Conservation (phyloP, 2,329 filamentous ascomycete genomes). For the Beauveria sp. region DNA sequence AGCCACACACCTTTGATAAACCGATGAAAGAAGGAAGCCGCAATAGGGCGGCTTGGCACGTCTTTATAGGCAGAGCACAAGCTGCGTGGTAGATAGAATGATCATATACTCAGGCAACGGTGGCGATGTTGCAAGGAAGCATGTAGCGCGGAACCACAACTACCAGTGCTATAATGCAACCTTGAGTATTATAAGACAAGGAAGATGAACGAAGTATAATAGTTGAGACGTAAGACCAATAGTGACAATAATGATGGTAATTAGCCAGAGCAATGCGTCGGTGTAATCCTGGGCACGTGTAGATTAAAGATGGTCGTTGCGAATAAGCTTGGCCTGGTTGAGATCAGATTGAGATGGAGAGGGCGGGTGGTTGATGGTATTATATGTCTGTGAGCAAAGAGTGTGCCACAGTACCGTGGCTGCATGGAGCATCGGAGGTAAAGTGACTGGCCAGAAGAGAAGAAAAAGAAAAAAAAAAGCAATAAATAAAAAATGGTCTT, state of each 20-base stretch:
- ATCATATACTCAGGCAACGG: neutral
- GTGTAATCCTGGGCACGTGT: neutral
- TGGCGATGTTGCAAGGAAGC: neutral
- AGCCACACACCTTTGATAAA: neutral
- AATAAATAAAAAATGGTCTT: neutral
- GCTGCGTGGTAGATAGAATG: neutral
- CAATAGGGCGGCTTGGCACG: neutral
- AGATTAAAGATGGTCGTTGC: neutral
- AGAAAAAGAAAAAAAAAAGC: neutral
- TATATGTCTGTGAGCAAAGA: constrained; percentile 8
- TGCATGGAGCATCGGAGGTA: neutral
- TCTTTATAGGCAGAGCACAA: neutral
- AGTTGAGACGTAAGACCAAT: neutral
- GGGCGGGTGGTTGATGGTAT: constrained; percentile 7
- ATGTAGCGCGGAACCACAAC: neutral
- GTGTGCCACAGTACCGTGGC: neutral
- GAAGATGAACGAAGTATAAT: neutral
- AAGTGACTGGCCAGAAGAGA: neutral
- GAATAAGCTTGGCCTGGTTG: neutral
- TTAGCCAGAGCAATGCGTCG: neutral
- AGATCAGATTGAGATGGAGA: constrained; percentile 5
- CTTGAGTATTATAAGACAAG: neutral
- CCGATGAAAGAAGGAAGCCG: neutral
- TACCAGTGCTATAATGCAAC: neutral
- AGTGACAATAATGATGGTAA: neutral